phyloP scores from a whole-genome alignment of 805 yeast genomes.

The Suhomyces kilbournensis region DNA sequence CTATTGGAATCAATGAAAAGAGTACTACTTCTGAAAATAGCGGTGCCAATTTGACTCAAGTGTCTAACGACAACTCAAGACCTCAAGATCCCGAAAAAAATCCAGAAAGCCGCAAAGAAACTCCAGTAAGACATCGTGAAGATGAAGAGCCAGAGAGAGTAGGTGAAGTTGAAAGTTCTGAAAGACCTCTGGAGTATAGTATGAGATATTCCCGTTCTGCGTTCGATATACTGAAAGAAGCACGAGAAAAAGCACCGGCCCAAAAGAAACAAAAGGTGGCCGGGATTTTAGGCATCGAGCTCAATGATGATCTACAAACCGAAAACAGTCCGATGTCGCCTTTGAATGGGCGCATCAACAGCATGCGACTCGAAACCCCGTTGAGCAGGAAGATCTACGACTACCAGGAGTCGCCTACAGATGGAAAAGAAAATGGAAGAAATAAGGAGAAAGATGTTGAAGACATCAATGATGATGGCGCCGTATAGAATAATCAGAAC shows the following conservation, averaged over 20 bases:
- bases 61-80: no score
- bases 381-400: constrained; percentile 4
- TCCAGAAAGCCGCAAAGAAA: no score
- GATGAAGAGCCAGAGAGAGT: background rate
- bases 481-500: background rate
- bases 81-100: no score
- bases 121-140: no score
- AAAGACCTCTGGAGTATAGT: no score
- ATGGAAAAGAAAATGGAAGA: constrained; percentile 12
- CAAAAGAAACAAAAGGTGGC: constrained; percentile 16
- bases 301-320: constrained; percentile 7
- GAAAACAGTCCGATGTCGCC: constrained; percentile 14
- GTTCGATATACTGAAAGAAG: constrained; percentile 12
- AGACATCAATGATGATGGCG: background rate
- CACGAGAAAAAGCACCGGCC: constrained; percentile 1
- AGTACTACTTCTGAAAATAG: background rate
- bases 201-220: constrained; percentile 17
- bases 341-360: constrained; percentile 16
- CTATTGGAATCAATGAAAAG: no score
- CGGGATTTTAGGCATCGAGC: constrained; percentile 23
- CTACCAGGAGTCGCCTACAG: background rate
- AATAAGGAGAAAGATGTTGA: background rate
- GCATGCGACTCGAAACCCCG: constrained; percentile 17
- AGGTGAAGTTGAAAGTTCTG: background rate
- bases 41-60: background rate